Percentiles rank a stretch among this genome's conserved stretches.
Conservation (phyloP, 192 early-diverging fungal species). For the Dispira parvispora region DNA sequence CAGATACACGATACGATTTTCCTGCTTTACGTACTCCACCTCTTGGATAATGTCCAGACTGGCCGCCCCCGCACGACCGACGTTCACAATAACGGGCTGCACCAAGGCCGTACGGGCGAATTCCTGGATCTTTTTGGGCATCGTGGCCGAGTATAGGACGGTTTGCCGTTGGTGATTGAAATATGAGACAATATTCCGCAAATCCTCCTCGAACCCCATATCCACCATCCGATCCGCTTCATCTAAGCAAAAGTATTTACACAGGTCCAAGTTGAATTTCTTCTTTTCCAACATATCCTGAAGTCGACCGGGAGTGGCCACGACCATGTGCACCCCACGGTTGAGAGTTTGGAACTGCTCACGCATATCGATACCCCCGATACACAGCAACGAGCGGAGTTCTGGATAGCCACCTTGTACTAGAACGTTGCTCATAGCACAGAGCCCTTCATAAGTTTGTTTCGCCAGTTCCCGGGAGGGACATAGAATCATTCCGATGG, state of each 20-base stretch:
- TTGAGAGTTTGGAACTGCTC: conserved; percentile 62
- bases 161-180: conserved; percentile 93
- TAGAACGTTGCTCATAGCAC: conserved; percentile 41
- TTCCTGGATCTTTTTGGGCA: conserved; percentile 98
- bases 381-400: conserved; percentile 66
- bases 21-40: conserved; percentile 93
- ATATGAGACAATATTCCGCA: conserved; percentile 87
- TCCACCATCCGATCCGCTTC: conserved; percentile 99
- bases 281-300: conserved; percentile 80
- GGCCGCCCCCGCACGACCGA: conserved; percentile 91
- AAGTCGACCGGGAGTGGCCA: conserved; percentile 89
- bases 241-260: conserved; percentile 87
- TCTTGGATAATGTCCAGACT: conserved; percentile 95
- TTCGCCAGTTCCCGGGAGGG: conserved; percentile 92
- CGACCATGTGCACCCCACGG: conserved; percentile 78
- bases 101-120: conserved; percentile 84
- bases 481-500: conserved; percentile 85
- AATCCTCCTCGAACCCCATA: conserved; percentile 96
- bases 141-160: conserved; percentile 86
- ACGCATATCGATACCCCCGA: conserved; percentile 87
- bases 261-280: conserved; percentile 76
- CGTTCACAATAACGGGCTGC: conserved; percentile 85
- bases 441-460: conserved; percentile 80
- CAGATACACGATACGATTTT: conserved; percentile 86
- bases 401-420: conserved; percentile 47